Evolutionary conservation across 148 eudicot species (phyloP), one percentile per base, ranked within the genome.

Genomic region (Nepenthes gracilis): DNA sequence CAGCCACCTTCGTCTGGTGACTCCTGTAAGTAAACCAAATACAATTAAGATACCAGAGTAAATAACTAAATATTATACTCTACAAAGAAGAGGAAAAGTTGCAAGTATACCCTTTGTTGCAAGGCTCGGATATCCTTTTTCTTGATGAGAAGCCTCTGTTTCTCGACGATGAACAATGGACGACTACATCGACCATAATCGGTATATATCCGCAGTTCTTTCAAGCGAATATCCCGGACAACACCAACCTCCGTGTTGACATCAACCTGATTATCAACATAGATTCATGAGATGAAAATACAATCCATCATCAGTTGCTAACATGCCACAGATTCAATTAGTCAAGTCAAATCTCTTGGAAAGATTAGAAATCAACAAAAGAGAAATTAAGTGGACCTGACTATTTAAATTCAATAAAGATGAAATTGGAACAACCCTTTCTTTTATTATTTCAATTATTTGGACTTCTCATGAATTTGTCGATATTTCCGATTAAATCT

Each of bases 171-270:
- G 67, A 93, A 93, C 32, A 93, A 61, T 9, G 99, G 99, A 54
- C 99, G 91, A 77, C 97, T 93, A 70, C 97, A 93, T 51, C 99
- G 91, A 51, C 97, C 99, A 83, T 93, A 89, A 48, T 93, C 97
- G 1, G 99, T 93, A 71, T 93, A 89, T 60, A 93, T 93, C 2
- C 97, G 84, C 67, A 93, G 68, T 76, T 93, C 99, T 70, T 84
- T 89, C 77, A 93, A 64, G 59, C 84, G 87, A 64, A 89, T 86
- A 81, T 93, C 99, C 50, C 89, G 85, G 48, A 89, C 99, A 33
- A 93, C 97, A 23, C 99, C 97, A 64, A 93, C 99, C 76, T 93
- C 99, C 33, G 97, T 89, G 61, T 86, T 89, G 50, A 86, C 95
- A 74, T 89, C 95, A 84, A 84, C 92, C 99, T 89, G 78, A 48